Conservation (phyloP, 2,329 filamentous ascomycete genomes). For the Falciphora oryzae region DNA sequence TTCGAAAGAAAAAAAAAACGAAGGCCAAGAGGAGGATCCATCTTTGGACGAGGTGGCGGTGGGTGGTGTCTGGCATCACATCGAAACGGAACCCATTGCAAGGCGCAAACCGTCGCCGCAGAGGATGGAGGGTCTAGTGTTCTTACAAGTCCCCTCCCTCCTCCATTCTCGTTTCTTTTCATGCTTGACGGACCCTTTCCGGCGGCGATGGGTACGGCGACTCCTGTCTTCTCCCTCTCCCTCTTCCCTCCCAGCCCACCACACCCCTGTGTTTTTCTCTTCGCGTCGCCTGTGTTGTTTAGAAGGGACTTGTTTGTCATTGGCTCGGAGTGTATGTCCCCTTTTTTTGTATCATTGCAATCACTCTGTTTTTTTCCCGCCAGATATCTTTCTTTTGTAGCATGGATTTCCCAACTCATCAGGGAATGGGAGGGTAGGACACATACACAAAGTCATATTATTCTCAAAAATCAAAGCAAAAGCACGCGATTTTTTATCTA, state of each 20-base stretch:
- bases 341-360: slow-evolving; percentile 3
- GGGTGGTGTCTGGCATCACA: not conserved
- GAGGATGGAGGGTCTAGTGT: not conserved
- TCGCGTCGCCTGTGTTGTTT: not conserved
- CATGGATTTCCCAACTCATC: slow-evolving; percentile 11
- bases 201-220: not conserved
- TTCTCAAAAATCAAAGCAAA: slow-evolving; percentile 1
- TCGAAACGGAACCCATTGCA: not conserved
- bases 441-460: slow-evolving; percentile 8
- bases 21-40: not conserved
- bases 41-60: not conserved
- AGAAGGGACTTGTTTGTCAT: not conserved
- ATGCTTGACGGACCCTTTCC: not conserved
- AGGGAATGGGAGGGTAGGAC: slow-evolving; percentile 11
- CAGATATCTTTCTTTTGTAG: slow-evolving; percentile 15
- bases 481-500: no score
- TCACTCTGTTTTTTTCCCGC: slow-evolving; percentile 4
- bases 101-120: not conserved
- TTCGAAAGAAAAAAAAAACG: not conserved
- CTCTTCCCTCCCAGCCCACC: not conserved
- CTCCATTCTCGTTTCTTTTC: not conserved
- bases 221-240: not conserved
- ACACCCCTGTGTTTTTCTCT: no score
- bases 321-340: not conserved
- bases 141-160: not conserved